Evolutionary conservation across 768 basidiomycete genomes (phyloP), one percentile per base, ranked within the genome.

Genomic region (Hygrocybe coccinea): DNA sequence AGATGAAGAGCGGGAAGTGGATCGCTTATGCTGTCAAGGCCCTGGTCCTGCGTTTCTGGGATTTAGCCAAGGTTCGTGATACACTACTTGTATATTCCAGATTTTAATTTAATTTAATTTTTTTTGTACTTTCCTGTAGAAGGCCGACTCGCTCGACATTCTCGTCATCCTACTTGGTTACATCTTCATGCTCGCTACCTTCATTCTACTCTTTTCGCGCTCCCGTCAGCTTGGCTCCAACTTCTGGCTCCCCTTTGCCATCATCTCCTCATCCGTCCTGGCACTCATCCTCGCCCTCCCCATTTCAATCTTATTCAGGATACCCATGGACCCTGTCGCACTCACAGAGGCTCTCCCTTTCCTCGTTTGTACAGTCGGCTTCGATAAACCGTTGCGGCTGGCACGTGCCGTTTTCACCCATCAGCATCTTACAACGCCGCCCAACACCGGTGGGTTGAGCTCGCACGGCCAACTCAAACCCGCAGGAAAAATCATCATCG

Each of bases 341-440:
- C 79, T 99, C 50, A 92, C 91, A 9, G 97, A 99, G 69, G 95
- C 97, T 0, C 81, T 99, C 0, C 97, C 97, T 0, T 98, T 98
- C 84, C 77, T 98, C 47, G 95, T 99, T 35, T 95, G 95, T 70
- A 97, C 94, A 1, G 85, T 99, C 57, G 95, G 95, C 6, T 99
- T 98, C 69, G 97, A 99, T 73, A 98, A 99, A 69, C 95, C 95
- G 0, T 85, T 95, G 45, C 83, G 91, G 6, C 84, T 99, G 22
- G 95, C 94, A 2, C 80, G 86, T 11, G 87, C 93, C 2, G 90
- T 98, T 14, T 91, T 97, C 72, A 80, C 83, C 25, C 89, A 94
- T 62, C 90, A 89, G 2, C 81, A 88, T 47, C 71, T 85, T 24
- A 72, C 77, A 48, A 67, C 75, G 50, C 67, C 79, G 56, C 65